Base-by-base conservation (phyloP, 352 stramenopile genomes). In the Globisporangium paroecandrum region DNA sequence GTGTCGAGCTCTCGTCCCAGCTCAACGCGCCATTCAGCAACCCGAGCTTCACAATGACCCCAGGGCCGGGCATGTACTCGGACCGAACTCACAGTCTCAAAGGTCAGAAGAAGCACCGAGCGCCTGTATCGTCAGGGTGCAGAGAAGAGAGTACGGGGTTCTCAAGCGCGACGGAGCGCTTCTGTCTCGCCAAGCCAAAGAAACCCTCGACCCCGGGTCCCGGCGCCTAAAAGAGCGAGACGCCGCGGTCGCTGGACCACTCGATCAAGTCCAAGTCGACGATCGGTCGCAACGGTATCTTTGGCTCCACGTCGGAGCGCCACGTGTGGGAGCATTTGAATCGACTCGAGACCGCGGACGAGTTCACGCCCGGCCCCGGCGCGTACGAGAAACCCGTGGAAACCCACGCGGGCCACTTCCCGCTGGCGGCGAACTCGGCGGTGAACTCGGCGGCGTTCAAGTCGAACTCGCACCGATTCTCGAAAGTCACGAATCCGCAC, bases 241-340 rank as follows among this genome's bases (percentile, higher is more conserved):
- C 79, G 9, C 83, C 83, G 12, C 72, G 83, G 1, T 91, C 85
- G 1, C 64, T 92, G 1, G 76, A 82, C n/a, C 72, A 85, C 15
- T 34, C 73, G 6, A 78, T 90, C 24, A 76, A 76, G 69, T 66
- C 73, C 4, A 82, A 81, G 41, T 70, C 86, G 12, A 75, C 72
- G 8, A 77, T 92, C 20, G 85, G 85, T 1, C 81, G 85, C 51
- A 85, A 86, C 54, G 83, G 85, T 32, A 76, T 89, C 20, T 93
- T 93, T 66, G 85, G 85, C n/a, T 83, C 83, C 13, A 93, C 77
- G 2, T 86, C 85, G 1, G 83, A 91, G 66, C 78, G 85, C n/a
- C 79, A 85, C 46, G 72, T 93, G 5, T 93, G 83, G 85, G 81
- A 81, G 7, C 72, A 78, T 3, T 72, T 90, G 36, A 80, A 86